Conservation (phyloP, 495 filamentous ascomycete species). For the Staphylotrichum tortipilum region DNA sequence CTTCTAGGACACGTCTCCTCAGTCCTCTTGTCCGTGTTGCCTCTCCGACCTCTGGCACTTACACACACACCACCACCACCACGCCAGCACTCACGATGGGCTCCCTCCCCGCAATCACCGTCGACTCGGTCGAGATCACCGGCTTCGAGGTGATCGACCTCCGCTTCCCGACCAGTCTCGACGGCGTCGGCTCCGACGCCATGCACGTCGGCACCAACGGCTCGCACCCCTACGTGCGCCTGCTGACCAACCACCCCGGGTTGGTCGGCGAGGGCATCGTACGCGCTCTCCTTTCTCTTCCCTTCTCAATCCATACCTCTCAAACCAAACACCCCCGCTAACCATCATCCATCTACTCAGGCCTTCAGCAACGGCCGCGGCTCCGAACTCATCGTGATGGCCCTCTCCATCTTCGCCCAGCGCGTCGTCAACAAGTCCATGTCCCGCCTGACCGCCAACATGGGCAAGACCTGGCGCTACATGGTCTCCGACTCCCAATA, state of each 20-base stretch:
- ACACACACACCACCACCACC: background rate
- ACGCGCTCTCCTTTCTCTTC: constrained; percentile 11
- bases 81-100: too few species aligned
- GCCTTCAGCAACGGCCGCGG: constrained; percentile 94
- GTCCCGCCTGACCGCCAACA: constrained; percentile 65
- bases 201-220: constrained; percentile 95
- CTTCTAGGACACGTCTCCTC: too few species aligned
- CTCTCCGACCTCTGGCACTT: too few species aligned
- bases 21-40: too few species aligned
- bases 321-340: background rate
- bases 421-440: constrained; percentile 65
- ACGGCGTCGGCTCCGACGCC: constrained; percentile 89
- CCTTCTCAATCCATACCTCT: background rate
- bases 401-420: constrained; percentile 64
- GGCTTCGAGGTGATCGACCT: constrained; percentile 71
- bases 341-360: constrained; percentile 34
- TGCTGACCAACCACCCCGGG: constrained; percentile 60
- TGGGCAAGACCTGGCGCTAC: constrained; percentile 83
- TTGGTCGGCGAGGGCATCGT: constrained; percentile 81
- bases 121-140: constrained; percentile 44
- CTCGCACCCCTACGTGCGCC: constrained; percentile 81
- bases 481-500: constrained; percentile 82
- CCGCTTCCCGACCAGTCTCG: constrained; percentile 85
- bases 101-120: constrained; percentile 50
- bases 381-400: constrained; percentile 82